Evolutionary conservation across 148 eudicot genomes (phyloP), one percentile per base, ranked within the genome.

Genomic region (Silene latifolia): DNA sequence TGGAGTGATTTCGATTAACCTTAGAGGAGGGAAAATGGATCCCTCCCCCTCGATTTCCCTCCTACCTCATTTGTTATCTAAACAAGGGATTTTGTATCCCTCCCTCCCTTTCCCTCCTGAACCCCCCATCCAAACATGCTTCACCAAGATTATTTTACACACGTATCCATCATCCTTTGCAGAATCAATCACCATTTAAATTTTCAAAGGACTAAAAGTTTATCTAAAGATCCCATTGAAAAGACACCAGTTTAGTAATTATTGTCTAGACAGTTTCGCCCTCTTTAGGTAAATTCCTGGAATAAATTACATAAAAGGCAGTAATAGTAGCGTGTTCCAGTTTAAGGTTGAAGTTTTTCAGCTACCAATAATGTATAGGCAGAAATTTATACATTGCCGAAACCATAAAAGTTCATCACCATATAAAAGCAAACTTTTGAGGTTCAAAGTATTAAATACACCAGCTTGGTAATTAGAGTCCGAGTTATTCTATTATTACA

Each of bases 341-440:
- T n/a, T n/a, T 64, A 8, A 56, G 13, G 10, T 32, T 7, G 15
- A 69, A n/a, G 27, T 21, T 63, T 51, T 18, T 18, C 8, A 9
- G 11, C 3, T n/a, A 44, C 63, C 56, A 74, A 47, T 17, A 69
- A 42, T 35, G 42, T 35, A 35, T 5, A 35, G 42, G 42, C 42
- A 5, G 42, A 35, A 35, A 35, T 3, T 35, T 35, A 35, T 35
- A 62, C 20, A 2, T 20, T 46, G 20, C 20, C 17, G 32, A 17
- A 27, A 74, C 4, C 12, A 76, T 23, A 29, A 67, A 66, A 69
- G 98, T 82, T 94, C 98, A 65, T 20, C 13, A 48, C 4, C 54
- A 48, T 48, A 48, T 29, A 27, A 69, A 20, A 2, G 20, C 15
- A 44, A 10, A 96, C 98, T 20, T 60, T 21, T 20, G 63, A 60